phyloP scores from a whole-genome alignment of 1,284 basidiomycete genomes.

The Marasmius fiardii region DNA sequence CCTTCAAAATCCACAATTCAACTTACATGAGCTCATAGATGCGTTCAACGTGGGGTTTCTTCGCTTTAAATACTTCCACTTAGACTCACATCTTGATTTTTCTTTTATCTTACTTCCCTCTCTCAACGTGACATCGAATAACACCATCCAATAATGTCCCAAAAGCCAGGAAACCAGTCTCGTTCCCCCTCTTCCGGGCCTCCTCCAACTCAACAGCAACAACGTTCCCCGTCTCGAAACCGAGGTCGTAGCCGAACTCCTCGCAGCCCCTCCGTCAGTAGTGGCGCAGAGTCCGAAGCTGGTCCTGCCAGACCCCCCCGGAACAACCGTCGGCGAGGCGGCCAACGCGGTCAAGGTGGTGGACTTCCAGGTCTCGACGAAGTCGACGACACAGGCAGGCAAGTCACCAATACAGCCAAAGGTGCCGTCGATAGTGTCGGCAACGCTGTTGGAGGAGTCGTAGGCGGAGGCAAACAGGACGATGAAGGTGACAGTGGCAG shows the following conservation, averaged over 20 bases:
- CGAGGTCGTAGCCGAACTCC: constrained; percentile 9
- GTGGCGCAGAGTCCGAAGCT: constrained; percentile 6
- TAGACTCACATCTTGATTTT: neutral
- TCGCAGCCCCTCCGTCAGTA: constrained; percentile 4
- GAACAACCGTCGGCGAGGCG: constrained; percentile 6
- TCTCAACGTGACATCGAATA: neutral
- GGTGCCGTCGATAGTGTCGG: neutral
- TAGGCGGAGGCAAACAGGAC: neutral
- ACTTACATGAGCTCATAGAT: constrained; percentile 1
- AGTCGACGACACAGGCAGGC: constrained; percentile 6
- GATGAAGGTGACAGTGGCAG: constrained; percentile 33
- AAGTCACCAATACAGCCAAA: constrained; percentile 7
- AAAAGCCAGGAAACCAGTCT: constrained; percentile 4
- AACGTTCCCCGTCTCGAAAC: constrained; percentile 2
- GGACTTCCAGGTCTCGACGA: constrained; percentile 12
- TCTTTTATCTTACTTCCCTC: neutral
- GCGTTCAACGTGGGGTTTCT: neutral
- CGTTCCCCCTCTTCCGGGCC: constrained; percentile 12
- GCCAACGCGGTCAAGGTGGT: constrained; percentile 6
- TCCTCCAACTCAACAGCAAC: constrained; percentile 10
- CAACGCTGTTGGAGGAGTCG: neutral
- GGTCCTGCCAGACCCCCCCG: constrained; percentile 4
- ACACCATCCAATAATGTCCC: neutral
- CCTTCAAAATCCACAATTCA: neutral
- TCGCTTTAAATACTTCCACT: neutral